Base-by-base conservation (phyloP, 306 rosid species). In the Casuarina equisetifolia region DNA sequence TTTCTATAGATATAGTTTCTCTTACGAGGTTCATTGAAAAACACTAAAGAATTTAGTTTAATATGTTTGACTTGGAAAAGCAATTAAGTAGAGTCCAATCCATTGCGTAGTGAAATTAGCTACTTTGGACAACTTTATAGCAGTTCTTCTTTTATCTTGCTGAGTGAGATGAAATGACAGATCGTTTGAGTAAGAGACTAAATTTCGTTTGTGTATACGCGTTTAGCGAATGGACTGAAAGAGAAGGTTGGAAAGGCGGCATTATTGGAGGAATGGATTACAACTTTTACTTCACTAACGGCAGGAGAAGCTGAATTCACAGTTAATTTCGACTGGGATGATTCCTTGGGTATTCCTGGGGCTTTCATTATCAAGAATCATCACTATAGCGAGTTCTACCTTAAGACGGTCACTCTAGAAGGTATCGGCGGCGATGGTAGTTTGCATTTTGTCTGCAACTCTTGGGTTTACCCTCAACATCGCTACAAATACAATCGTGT, bases 381-480 rank as follows among this genome's bases (percentile, higher is more conserved):
- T 79, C 97, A 92, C 84, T 88, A 86, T 11, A 91, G 87, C 43
- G 94, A 92, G 71, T 89, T 95, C 74, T 95, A 79, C 80, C 97
- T 92, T 49, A 92, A 85, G 82, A 85, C 88, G 6, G 42, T 95
- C 1, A 91, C 89, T 63, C 66, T 95, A 35, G 86, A 92, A 19
- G 92, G 84, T 57, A 80, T 95, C 77, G 93, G 92, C 1, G 92
- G 88, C 1, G 89, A 88, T 50, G 97, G 86, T 52, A 79, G 70
- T 44, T 76, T 88, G 0, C 84, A 82, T 87, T 95, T 95, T 35
- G 87, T 88, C 44, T 95, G 99, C 82, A 90, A 92, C 73, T 95
- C 97, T n/a, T 95, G 99, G 99, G 90, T 95, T 49, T 95, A 95
- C 81, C 99, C 99, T 3, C 72, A 90, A 55, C 85, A 85, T 76